These are phyloP conservation scores for Cystofilobasidium bisporidii DNA, from an alignment of 768 basidiomycete genomes.

Conservation along the genomic window DNA sequence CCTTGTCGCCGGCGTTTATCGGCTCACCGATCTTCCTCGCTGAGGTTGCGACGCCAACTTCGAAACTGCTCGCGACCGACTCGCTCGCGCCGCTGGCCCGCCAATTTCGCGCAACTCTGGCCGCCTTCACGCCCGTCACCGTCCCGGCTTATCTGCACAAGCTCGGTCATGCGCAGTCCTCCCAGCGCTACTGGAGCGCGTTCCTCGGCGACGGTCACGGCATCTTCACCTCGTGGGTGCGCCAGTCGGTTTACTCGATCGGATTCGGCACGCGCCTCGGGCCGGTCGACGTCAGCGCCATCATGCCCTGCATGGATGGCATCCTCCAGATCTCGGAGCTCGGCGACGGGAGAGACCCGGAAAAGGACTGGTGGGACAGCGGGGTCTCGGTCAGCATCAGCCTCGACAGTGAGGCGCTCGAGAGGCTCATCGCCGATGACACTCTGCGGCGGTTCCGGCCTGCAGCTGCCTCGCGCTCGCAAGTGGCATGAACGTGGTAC, in stretches of 20 bases:
- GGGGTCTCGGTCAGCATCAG: neutral
- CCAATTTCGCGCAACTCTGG: neutral
- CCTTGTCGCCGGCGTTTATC: neutral
- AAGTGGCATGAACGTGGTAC: too few relatives aligned
- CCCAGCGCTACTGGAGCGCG: neutral
- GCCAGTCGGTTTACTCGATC: neutral
- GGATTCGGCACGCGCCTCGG: neutral
- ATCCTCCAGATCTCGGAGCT: neutral
- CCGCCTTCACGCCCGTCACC: neutral
- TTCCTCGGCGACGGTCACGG: constrained; percentile 1
- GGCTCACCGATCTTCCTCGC: constrained; percentile 3
- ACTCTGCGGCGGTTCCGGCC: too few relatives aligned
- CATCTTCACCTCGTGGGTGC: neutral
- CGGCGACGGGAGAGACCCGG: neutral
- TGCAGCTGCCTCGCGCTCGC: too few relatives aligned
- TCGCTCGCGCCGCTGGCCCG: neutral
- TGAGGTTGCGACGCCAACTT: neutral
- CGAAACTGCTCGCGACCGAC: neutral
- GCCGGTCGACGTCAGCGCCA: neutral
- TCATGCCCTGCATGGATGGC: constrained; percentile 1
- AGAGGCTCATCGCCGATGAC: neutral
- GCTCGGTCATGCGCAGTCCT: neutral
- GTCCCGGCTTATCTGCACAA: neutral
- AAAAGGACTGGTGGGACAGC: neutral
- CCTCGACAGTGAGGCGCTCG: neutral